These are phyloP conservation scores for Bullera alba DNA, from an alignment of 768 basidiomycete species.

Conservation along the genomic window DNA sequence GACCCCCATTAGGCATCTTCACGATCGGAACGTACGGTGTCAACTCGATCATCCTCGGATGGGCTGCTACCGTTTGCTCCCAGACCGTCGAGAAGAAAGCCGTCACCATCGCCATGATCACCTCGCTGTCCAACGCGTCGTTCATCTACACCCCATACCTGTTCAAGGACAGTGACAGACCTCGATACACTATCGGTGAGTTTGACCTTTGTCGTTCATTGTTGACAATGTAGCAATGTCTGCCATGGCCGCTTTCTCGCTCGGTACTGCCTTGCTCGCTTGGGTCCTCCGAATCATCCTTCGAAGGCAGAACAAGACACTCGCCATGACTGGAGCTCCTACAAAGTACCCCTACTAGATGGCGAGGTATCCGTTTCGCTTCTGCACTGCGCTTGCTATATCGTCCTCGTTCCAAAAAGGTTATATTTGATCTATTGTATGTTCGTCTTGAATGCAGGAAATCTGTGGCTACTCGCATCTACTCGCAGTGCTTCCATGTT, in stretches of 20 bases:
- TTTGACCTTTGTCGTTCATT: no score
- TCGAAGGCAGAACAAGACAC: slow-evolving; percentile 4
- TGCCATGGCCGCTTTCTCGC: slow-evolving; percentile 10
- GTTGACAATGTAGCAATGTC: slow-evolving; percentile 8
- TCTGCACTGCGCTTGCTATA: no score
- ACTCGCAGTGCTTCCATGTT: no score
- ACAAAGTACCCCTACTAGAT: slow-evolving; percentile 13
- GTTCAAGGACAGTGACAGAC: slow-evolving; percentile 8
- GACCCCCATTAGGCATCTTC: slow-evolving; percentile 4
- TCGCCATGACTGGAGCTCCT: slow-evolving; percentile 4
- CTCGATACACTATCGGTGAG: slow-evolving; percentile 11
- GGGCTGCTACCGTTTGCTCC: slow-evolving; percentile 10
- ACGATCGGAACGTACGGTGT: slow-evolving; percentile 12
- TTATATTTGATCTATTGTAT: no score
- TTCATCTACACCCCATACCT: slow-evolving; percentile 19
- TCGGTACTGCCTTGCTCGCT: slow-evolving; percentile 5
- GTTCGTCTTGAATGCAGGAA: no score
- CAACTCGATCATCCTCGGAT: slow-evolving; percentile 14
- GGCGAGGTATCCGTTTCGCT: no score
- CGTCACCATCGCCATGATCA: slow-evolving; percentile 13
- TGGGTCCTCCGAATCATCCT: slow-evolving; percentile 9
- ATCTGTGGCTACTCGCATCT: no score
- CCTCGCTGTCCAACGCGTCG: slow-evolving; percentile 12
- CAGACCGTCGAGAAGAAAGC: slow-evolving; percentile 14
- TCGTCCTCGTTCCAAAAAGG: no score